Evolutionary conservation across 2,329 filamentous ascomycete genomes (phyloP).

Genomic region (Colletotrichum incanum): DNA sequence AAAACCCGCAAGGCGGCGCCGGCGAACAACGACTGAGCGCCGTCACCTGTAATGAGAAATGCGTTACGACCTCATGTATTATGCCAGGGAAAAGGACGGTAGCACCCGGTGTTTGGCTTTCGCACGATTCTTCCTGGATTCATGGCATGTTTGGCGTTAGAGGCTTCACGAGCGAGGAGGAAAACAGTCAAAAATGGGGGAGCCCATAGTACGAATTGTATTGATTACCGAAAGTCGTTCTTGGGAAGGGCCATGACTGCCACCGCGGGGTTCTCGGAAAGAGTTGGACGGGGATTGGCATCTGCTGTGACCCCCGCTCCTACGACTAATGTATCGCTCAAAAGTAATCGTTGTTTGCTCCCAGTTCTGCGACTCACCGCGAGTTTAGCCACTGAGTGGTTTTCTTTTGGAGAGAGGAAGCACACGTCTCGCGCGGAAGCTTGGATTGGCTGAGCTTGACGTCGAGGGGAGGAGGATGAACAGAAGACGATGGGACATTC

Average conservation of each 20-base stretch:
- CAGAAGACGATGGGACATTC: background rate
- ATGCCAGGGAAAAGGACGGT: background rate
- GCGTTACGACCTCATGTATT: no score
- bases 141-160: background rate
- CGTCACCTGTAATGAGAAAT: background rate
- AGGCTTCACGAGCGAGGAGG: background rate
- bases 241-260: background rate
- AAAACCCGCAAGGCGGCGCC: slow-evolving; percentile 42
- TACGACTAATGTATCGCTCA: background rate
- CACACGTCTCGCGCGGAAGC: background rate
- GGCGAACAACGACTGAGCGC: background rate
- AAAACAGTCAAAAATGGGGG: no score
- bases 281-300: background rate
- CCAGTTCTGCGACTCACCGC: background rate
- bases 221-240: background rate
- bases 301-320: no score
- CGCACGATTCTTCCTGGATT: background rate
- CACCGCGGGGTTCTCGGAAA: no score
- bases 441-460: background rate
- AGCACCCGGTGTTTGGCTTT: background rate
- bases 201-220: background rate
- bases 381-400: background rate
- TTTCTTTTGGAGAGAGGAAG: background rate
- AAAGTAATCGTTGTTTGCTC: background rate
- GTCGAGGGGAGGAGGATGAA: background rate